Base-by-base conservation (phyloP, 2,329 filamentous ascomycete species). In the Ceratocystis albifundus region DNA sequence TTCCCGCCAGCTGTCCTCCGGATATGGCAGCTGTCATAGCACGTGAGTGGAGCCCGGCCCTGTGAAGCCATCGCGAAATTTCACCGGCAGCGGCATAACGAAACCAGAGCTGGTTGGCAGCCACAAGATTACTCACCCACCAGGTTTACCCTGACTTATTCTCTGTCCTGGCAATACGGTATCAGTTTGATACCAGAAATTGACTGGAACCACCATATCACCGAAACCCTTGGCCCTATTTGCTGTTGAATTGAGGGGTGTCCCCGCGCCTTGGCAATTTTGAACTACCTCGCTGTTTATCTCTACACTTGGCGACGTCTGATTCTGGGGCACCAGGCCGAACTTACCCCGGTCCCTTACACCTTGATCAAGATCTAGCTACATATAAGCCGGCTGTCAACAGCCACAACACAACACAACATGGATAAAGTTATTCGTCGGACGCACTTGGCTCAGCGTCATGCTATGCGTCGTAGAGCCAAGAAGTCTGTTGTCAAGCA, bases 391-490 rank as follows among this genome's bases (percentile, higher is more conserved):
- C 48, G 15, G 41, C 28, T 48, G 59, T 12, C 36, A 53, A 53
- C 67, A 69, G 0, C 20, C 20, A 53, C 15, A 28, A 48, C 20
- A 53, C 15, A 28, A 48, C 30, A 30, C 72, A 76, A 70, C 69
- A 90, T 90, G 88, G 84, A 90, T 77, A 88, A 87, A 76, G 79
- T 90, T 69, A 78, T 86, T 69, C 83, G 83, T 72, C 84, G 86
- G 71, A 84, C 86, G 65, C 78, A 81, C 66, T 80, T 87, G 74
- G 87, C 87, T 70, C 80, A 88, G 76, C 84, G 83, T 74, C 84
- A 87, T 76, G 83, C 80, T 66, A 74, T 76, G 68, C 81, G 80
- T 65, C 79, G 79, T 65, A 28, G 62, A 28, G 73, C 72, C 45
- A 76, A 78, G 69, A 76, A 80, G 69, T 68, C 69, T 44, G 68